Conservation (phyloP, 371 early-diverging fungal genomes). For the Mortierella sp. region DNA sequence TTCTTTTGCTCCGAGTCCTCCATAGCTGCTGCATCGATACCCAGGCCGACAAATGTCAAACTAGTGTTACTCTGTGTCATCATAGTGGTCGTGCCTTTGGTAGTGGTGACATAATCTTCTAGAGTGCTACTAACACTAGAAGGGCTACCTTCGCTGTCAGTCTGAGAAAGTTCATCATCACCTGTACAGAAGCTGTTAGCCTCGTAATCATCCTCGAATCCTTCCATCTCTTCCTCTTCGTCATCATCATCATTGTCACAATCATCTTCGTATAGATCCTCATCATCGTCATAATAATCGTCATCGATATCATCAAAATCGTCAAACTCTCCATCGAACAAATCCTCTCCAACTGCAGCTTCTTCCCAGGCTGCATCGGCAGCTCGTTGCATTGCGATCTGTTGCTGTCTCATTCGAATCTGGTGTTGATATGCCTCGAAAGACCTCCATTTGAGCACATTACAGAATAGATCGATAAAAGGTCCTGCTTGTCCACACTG, state of each 20-base stretch:
- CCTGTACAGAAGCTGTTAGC: background rate
- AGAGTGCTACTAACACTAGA: background rate
- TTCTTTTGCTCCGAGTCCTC: background rate
- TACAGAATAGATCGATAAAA: conserved; percentile 84
- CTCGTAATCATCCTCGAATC: conserved; percentile 20
- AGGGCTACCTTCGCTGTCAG: conserved; percentile 5
- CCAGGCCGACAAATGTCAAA: conserved; percentile 17
- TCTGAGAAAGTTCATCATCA: background rate
- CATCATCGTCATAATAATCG: conserved; percentile 20
- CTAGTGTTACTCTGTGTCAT: background rate
- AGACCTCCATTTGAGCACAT: conserved; percentile 61
- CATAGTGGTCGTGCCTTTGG: background rate
- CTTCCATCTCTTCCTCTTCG: conserved; percentile 27
- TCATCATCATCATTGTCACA: conserved; percentile 18
- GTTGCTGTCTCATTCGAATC: conserved; percentile 55
- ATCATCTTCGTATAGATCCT: conserved; percentile 17
- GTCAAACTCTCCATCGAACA: conserved; percentile 32
- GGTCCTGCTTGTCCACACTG: conserved; percentile 63
- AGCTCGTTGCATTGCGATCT: conserved; percentile 56
- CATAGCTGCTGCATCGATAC: conserved; percentile 2
- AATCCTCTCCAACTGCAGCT: conserved; percentile 31
- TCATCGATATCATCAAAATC: conserved; percentile 22
- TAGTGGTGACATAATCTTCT: background rate
- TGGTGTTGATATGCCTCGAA: conserved; percentile 57
- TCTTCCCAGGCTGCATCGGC: conserved; percentile 56